These are phyloP conservation scores for Mycosarcoma maydis DNA, from an alignment of 1,284 basidiomycete genomes.

Conservation along the genomic window DNA sequence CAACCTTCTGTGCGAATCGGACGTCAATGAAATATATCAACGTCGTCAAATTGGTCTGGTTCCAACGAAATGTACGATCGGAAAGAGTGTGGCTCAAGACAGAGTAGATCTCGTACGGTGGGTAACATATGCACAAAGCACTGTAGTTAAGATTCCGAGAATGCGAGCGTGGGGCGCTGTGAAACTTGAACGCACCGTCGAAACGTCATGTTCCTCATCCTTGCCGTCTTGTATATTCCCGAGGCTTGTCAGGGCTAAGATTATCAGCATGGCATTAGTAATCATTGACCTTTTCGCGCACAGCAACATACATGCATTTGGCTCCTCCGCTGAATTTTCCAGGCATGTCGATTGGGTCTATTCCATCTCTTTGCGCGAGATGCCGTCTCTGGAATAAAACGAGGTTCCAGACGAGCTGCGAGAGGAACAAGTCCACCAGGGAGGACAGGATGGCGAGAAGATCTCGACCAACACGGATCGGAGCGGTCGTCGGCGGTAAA, in stretches of 20 bases:
- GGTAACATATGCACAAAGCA: too few relatives aligned
- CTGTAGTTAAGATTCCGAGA: too few relatives aligned
- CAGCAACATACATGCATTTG: not conserved
- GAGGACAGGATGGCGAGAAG: not conserved
- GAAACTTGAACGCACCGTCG: too few relatives aligned
- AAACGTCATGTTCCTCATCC: not conserved
- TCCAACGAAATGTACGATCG: too few relatives aligned
- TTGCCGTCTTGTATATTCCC: not conserved
- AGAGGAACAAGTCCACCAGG: slow-evolving; percentile 1
- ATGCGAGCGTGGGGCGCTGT: not conserved
- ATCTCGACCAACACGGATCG: not conserved
- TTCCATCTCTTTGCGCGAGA: slow-evolving; percentile 1
- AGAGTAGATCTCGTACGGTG: too few relatives aligned
- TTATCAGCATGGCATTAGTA: not conserved
- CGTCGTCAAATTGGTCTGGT: too few relatives aligned
- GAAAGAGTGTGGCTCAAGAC: too few relatives aligned
- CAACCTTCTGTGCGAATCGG: too few relatives aligned
- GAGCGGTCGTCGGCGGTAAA: not conserved
- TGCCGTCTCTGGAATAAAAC: not conserved
- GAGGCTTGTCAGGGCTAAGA: not conserved
- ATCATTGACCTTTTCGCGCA: not conserved
- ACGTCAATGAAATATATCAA: too few relatives aligned
- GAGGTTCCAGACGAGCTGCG: not conserved
- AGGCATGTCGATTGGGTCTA: not conserved
- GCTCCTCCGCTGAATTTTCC: not conserved